Base-by-base conservation (phyloP, 805 yeast species). In the Candida peoriensis region DNA sequence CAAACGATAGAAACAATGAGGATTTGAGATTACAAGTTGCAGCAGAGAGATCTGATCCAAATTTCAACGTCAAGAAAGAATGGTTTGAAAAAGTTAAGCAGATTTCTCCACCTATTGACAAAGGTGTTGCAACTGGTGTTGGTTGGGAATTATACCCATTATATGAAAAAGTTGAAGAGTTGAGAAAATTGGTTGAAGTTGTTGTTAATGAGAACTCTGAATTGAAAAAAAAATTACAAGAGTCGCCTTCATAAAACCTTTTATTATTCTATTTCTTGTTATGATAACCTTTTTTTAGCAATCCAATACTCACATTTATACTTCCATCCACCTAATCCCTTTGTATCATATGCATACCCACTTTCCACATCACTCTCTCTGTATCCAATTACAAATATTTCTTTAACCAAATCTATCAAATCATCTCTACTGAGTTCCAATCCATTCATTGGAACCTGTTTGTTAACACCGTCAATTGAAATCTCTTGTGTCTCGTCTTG, bases 251-350 rank as follows among this genome's bases (percentile, higher is more conserved):
- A 25, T 25, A 13, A 25, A 14, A 13, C 24, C 8, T 11, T 6
- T 23, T 23, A 8, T 8, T 23, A 13, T 20, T 28, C 8, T 7
- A 20, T n/a, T n/a, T n/a, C 11, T 22, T 22, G 15, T 24, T 18
- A 15, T 27, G 26, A 10, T 34, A 20, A 15, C 30, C 33, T 39
- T 46, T 63, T 70, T 25, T 44, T 53, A 37, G 81, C 79, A 2
- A 80, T 74, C 88, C 88, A 82, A 47, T 61, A 82, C 39, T 78
- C 83, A 48, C 88, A 79, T 17, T 71, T 60, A 48, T 80, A 82
- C 5, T 54, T 54, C 65, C 70, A 81, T 1, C 67, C 62, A 0
- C 82, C 81, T 47, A 79, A 56, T 2, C 76, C 55, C 33, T 57
- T 50, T 0, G 50, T 46, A 46, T 78, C 83, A 3, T 68, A 60